A percentile compares a stretch with the other conserved stretches of the same genome.
phyloP scores from a whole-genome alignment of 108 stramenopile genomes.

The Cyclotella sp. region DNA sequence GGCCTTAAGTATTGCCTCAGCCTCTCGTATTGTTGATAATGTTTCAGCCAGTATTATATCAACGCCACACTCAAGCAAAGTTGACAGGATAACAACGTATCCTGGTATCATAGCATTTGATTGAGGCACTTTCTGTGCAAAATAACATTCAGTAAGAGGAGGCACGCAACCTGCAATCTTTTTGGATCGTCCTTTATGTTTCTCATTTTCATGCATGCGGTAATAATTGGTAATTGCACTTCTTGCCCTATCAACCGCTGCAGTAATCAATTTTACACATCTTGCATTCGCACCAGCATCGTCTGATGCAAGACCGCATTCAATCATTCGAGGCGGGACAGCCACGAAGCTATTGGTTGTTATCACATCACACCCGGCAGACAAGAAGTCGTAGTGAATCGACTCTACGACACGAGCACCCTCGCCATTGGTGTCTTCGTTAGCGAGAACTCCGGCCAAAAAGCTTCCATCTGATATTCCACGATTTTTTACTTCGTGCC shows the following conservation, averaged over 20 bases:
- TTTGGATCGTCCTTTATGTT: constrained; percentile 6
- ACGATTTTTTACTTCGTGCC: constrained; percentile 49
- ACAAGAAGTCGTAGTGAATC: constrained; percentile 45
- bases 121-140: constrained; percentile 37
- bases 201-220: neutral
- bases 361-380: constrained; percentile 50
- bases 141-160: constrained; percentile 56
- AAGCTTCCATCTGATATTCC: constrained; percentile 49
- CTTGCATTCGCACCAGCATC: constrained; percentile 12
- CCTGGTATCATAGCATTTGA: constrained; percentile 29
- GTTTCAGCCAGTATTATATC: constrained; percentile 55
- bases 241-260: constrained; percentile 48
- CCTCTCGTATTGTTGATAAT: constrained; percentile 52
- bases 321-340: constrained; percentile 43
- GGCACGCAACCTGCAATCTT: constrained; percentile 51
- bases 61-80: constrained; percentile 38
- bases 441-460: constrained; percentile 51
- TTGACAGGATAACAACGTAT: constrained; percentile 36
- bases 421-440: constrained; percentile 26
- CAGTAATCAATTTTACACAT: constrained; percentile 31
- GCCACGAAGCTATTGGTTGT: constrained; percentile 61
- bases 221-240: constrained; percentile 29
- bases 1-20: constrained; percentile 33
- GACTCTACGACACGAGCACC: constrained; percentile 24
- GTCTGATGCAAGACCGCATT: constrained; percentile 38